These are phyloP conservation scores for Spencermartinsiella europaea DNA, from an alignment of 805 yeast genomes.

Conservation along the genomic window DNA sequence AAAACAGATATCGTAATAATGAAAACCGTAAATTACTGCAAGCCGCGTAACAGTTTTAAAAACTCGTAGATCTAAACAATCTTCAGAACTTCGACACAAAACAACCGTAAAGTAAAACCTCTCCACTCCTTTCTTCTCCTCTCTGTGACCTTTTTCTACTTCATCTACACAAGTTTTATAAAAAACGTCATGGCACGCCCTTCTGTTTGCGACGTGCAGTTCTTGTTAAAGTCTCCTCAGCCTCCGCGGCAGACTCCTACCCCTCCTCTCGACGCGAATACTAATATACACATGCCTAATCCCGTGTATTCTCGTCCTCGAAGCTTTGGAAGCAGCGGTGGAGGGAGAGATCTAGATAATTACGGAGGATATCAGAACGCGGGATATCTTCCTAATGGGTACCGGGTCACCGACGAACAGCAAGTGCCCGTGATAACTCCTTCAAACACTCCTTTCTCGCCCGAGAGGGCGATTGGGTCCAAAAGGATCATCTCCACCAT, in stretches of 20 bases:
- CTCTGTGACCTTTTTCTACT: no score
- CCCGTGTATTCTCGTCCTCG: neutral
- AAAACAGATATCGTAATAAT: no score
- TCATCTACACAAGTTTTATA: no score
- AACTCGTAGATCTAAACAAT: neutral
- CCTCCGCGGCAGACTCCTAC: neutral
- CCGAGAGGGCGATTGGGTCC: slow-evolving; percentile 7
- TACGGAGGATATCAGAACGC: no score
- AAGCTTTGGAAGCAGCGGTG: no score
- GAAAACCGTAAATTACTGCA: neutral
- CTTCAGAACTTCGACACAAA: no score
- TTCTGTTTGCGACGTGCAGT: neutral
- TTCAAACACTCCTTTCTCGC: slow-evolving; percentile 11
- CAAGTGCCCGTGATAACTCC: slow-evolving; percentile 8
- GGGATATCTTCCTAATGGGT: no score
- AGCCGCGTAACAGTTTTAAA: neutral
- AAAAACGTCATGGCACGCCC: no score
- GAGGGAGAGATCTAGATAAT: neutral
- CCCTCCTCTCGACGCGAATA: neutral
- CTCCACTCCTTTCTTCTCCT: no score
- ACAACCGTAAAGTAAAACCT: no score
- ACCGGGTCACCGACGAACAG: no score
- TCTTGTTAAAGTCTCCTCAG: neutral
- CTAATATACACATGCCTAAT: neutral
- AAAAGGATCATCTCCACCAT: neutral